Conservation (phyloP, 306 rosid species). For the Comarum palustre region DNA sequence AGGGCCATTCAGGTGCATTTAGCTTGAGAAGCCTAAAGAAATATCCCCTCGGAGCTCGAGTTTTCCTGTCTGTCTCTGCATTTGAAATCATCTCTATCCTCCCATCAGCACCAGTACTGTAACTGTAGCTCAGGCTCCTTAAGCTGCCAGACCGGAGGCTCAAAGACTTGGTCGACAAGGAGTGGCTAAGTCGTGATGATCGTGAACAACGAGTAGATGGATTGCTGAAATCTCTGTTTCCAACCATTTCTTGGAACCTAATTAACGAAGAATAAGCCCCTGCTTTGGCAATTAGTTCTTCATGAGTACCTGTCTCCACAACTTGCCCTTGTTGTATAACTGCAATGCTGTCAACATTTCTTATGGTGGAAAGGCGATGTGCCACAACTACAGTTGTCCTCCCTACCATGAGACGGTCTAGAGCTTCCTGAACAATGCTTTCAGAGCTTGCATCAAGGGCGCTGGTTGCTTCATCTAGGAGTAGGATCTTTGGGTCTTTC, state of each 20-base stretch:
- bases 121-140: constrained; percentile 83
- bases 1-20: constrained; percentile 98
- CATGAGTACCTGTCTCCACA: constrained; percentile 97
- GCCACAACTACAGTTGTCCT: constrained; percentile 94
- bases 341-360: constrained; percentile 84
- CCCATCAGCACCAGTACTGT: constrained; percentile 96
- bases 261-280: constrained; percentile 86
- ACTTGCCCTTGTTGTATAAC: constrained; percentile 94
- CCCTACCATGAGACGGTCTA: constrained; percentile 92
- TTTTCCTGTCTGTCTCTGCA: constrained; percentile 82
- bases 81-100: constrained; percentile 96
- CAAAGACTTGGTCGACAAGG: constrained; percentile 82
- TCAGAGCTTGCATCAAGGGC: constrained; percentile 95
- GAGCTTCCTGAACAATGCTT: constrained; percentile 96
- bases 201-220: constrained; percentile 83
- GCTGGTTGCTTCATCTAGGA: constrained; percentile 95
- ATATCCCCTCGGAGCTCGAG: constrained; percentile 82
- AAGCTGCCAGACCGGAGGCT: constrained; percentile 92
- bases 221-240: constrained; percentile 75
- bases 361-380: constrained; percentile 84
- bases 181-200: constrained; percentile 84
- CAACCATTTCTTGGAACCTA: constrained; percentile 94
- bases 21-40: constrained; percentile 73
- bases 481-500: constrained; percentile 89
- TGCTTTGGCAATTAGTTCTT: constrained; percentile 70